A percentile compares a stretch with the other conserved stretches of the same genome.
Conservation (phyloP, 352 stramenopile genomes). For the Pythium grandisporangium region DNA sequence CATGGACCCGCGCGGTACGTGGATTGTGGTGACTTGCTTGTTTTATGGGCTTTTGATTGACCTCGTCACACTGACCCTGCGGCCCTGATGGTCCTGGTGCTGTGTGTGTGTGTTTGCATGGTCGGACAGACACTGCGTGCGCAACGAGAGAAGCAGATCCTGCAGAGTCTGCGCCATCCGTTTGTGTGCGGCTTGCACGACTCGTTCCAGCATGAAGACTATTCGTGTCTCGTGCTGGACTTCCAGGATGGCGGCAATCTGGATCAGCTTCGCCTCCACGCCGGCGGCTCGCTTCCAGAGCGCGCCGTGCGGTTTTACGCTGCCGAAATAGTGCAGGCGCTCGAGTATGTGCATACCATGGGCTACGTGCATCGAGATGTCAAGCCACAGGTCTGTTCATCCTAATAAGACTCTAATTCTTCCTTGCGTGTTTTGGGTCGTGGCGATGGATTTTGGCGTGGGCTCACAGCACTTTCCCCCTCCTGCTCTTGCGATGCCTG, state of each 20-base stretch:
- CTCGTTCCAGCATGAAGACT: constrained; percentile 14
- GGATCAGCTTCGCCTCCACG: constrained; percentile 10
- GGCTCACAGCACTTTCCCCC: background rate
- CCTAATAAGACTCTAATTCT: no score
- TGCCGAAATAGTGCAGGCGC: constrained; percentile 33
- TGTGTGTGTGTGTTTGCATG: no score
- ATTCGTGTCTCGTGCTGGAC: constrained; percentile 16
- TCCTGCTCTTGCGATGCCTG: no score
- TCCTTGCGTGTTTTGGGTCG: no score
- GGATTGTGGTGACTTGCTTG: no score
- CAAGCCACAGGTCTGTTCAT: constrained; percentile 26
- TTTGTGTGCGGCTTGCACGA: constrained; percentile 18
- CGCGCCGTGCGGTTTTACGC: constrained; percentile 35
- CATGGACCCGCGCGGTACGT: constrained; percentile 10
- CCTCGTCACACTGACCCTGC: no score
- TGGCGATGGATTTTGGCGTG: background rate
- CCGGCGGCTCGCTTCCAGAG: constrained; percentile 7
- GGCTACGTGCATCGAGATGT: constrained; percentile 45
- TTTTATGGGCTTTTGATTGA: no score
- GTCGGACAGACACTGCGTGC: no score
- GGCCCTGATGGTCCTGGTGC: no score
- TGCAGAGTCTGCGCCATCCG: constrained; percentile 17
- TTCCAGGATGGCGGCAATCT: constrained; percentile 20
- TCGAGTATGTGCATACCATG: constrained; percentile 29
- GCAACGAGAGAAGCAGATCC: constrained; percentile 15